Base-by-base conservation (phyloP, 768 basidiomycete genomes). In the Pisolithus marmoratus region DNA sequence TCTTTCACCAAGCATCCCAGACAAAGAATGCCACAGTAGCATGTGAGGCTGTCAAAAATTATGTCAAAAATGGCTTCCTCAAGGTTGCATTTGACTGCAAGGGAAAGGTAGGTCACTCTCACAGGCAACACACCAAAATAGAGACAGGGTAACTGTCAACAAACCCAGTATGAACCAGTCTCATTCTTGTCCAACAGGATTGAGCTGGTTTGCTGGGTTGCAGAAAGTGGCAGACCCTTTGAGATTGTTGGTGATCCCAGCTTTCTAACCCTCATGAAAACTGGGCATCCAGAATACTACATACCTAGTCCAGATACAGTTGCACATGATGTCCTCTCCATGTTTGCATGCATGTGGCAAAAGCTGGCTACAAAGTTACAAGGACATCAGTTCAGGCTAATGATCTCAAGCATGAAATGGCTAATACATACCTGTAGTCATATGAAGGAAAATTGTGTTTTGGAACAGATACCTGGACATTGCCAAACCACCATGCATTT, bases 381-480 rank as follows among this genome's bases (percentile, higher is more conserved):
- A 22, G 41, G 22, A 23, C 5, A 20, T 14, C 12, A 20, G 41
- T 12, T 20, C n/a, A 23, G 8, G 6, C n/a, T n/a, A 8, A 11
- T 29, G 29, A 29, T 29, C 29, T 29, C 29, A 38, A 2, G 15
- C 22, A 22, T 23, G 38, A 38, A 38, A 49, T 19, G 11, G 12
- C 22, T 11, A 23, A 49, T 15, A 37, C 15, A 15, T n/a, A 49
- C 37, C 52, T 9, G 8, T 29, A 70, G 70, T 57, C 61, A 8
- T 57, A 70, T 49, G 50, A 63, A 0, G 68, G 70, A 1, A 38
- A 48, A 0, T 36, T 75, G 2, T 69, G 54, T 50, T 71, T 72
- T 45, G 59, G 59, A 0, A 69, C 69, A 1, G 70, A 75, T 56
- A 61, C 63, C 0, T 75, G 72, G 73, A 71, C 68, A 0, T 69